Base-by-base conservation (phyloP, 2,329 filamentous ascomycete genomes). In the Neopestalotiopsis sp. region DNA sequence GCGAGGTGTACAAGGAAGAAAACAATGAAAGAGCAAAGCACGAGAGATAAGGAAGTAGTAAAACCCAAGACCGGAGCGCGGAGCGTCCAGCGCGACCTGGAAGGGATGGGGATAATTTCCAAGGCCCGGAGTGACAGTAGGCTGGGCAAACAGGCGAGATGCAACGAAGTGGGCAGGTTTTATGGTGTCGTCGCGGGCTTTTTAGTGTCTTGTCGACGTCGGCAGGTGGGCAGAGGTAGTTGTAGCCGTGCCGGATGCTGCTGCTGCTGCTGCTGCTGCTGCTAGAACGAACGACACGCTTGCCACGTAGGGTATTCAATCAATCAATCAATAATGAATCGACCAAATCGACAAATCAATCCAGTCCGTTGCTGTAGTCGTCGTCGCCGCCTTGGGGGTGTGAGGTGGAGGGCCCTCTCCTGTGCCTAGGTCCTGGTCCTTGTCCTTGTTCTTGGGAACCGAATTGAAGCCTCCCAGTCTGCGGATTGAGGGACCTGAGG, bases 91-190 rank as follows among this genome's bases (percentile, higher is more conserved):
- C 45, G 45, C 45, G 20, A 53, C 45, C 45, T n/a, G 30, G 57
- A 59, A n/a, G 24, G 14, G 57, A 59, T 30, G 30, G 57, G 57
- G 57, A 28, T 28, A 59, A 24, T 10, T 30, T 30, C 24, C 24
- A 59, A 59, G 30, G 24, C 57, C 57, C 24, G 9, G 45, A 53
- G 17, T 53, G 45, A 17, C 17, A 53, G 45, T 53, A 53, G 45
- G 17, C 45, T n/a, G 45, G 9, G 45, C 4, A 53, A 20, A n/a
- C 20, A 53, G 45, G 20, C 45, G 45, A 53, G 45, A 53, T 53
- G 45, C 45, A 53, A 53, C 45, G 45, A 53, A 20, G 45, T 53
- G 45, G 45, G 45, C 45, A 53, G n/a, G 45, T 53, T 53, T 53
- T 53, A 53, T 53, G 45, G 45, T 53, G 45, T 53, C 42, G 13